phyloP scores from a whole-genome alignment of 768 basidiomycete genomes.

The Boletus speciosus region DNA sequence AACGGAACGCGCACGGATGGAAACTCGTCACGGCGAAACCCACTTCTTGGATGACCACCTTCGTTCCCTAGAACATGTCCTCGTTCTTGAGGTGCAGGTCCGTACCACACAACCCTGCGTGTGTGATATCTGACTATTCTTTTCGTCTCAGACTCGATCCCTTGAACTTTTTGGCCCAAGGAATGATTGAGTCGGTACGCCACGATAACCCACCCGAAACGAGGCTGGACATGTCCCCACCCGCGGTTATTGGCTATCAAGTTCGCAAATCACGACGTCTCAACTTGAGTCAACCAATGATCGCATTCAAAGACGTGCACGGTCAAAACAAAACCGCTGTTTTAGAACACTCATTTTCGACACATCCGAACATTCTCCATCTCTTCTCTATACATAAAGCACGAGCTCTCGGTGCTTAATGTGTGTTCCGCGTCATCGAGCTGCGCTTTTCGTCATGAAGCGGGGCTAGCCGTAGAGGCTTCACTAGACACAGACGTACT shows the following conservation, averaged over 20 bases:
- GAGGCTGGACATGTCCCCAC: neutral
- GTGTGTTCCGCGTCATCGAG: no score
- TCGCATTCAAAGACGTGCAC: neutral
- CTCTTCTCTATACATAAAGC: no score
- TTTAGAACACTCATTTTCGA: neutral
- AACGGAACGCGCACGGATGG: neutral
- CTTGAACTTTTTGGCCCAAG: neutral
- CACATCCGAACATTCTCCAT: neutral
- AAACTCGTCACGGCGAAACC: neutral
- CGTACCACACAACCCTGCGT: conserved; percentile 31
- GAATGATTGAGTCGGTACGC: neutral
- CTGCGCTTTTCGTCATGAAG: no score
- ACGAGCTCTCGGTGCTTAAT: no score
- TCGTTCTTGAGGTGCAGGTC: conserved; percentile 27
- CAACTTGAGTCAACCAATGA: neutral
- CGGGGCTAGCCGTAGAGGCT: no score
- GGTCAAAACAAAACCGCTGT: neutral
- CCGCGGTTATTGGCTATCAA: neutral
- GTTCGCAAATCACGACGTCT: no score
- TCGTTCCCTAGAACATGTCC: neutral
- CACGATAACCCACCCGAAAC: neutral
- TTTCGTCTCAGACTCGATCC: conserved; percentile 9
- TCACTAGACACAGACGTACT: no score
- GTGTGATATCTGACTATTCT: conserved; percentile 15
- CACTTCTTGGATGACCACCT: neutral